Evolutionary conservation across 1,284 basidiomycete species (phyloP).

Genomic region (Irpex sp.): DNA sequence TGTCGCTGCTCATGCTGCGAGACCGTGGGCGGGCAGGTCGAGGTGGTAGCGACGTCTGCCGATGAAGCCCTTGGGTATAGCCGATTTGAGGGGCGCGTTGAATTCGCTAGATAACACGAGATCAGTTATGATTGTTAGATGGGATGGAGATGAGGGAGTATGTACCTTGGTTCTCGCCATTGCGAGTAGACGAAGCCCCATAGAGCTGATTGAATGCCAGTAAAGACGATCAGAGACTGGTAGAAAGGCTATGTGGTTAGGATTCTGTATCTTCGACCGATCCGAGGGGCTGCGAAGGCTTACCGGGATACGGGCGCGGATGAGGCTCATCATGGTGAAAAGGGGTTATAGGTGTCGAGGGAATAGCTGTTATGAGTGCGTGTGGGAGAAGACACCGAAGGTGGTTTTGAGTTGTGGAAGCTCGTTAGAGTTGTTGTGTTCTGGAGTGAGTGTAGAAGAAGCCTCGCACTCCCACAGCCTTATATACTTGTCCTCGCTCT

Average conservation of each 20-base stretch:
- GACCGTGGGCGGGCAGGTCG: not conserved
- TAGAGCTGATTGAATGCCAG: slow-evolving; percentile 2
- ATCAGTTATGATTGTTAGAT: not conserved
- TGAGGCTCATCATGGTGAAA: slow-evolving; percentile 5
- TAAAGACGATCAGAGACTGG: slow-evolving; percentile 1
- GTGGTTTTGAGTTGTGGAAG: not conserved
- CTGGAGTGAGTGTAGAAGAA: not conserved
- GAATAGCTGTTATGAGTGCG: not conserved
- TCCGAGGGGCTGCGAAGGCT: not conserved
- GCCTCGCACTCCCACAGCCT: not conserved
- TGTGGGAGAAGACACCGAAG: not conserved
- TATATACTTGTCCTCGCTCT: not conserved
- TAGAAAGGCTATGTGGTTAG: not conserved
- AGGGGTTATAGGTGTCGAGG: not conserved
- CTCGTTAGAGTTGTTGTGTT: not conserved
- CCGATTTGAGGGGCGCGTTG: slow-evolving; percentile 3
- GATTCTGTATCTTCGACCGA: not conserved
- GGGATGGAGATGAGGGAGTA: not conserved
- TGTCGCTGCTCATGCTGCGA: not conserved
- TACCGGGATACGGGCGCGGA: slow-evolving; percentile 8
- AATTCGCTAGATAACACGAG: slow-evolving; percentile 1
- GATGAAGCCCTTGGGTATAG: slow-evolving; percentile 8
- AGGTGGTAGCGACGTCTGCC: slow-evolving; percentile 1
- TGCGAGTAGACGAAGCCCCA: slow-evolving; percentile 6
- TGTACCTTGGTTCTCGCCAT: slow-evolving; percentile 4